Evolutionary conservation across 768 basidiomycete species (phyloP).

Genomic region (Suillus subluteus): DNA sequence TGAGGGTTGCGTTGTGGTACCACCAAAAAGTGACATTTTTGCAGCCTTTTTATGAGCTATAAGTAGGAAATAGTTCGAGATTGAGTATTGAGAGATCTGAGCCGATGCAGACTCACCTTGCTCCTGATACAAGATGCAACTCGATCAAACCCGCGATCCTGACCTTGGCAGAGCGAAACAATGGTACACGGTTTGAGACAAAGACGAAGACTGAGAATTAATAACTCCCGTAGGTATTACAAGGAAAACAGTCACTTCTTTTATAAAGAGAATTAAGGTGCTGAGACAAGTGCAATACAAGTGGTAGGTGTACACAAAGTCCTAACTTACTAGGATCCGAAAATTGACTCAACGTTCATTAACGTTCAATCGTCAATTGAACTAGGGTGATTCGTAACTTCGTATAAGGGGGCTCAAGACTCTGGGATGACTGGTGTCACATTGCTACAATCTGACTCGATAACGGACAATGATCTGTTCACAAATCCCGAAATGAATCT

Average conservation of each 20-base stretch:
- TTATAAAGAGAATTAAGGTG: neutral
- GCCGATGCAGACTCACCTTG: neutral
- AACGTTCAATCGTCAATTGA: too few relatives aligned
- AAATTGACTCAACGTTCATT: too few relatives aligned
- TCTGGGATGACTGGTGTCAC: neutral
- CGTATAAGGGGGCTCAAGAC: neutral
- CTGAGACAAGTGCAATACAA: neutral
- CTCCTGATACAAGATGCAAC: constrained; percentile 2
- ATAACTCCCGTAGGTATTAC: too few relatives aligned
- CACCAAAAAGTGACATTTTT: constrained; percentile 15
- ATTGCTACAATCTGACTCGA: neutral
- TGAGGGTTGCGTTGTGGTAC: constrained; percentile 8
- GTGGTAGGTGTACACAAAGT: neutral
- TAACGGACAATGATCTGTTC: neutral
- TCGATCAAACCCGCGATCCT: constrained; percentile 1
- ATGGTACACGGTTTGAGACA: neutral
- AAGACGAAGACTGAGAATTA: neutral
- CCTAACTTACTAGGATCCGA: too few relatives aligned
- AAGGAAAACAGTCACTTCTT: neutral
- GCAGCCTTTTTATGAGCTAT: neutral
- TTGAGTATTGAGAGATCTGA: neutral
- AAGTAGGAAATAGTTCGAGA: neutral
- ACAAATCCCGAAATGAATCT: neutral
- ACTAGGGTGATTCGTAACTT: neutral
- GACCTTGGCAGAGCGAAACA: neutral